These are phyloP conservation scores for Pisolithus tinctorius DNA, from an alignment of 768 basidiomycete species.

Conservation along the genomic window DNA sequence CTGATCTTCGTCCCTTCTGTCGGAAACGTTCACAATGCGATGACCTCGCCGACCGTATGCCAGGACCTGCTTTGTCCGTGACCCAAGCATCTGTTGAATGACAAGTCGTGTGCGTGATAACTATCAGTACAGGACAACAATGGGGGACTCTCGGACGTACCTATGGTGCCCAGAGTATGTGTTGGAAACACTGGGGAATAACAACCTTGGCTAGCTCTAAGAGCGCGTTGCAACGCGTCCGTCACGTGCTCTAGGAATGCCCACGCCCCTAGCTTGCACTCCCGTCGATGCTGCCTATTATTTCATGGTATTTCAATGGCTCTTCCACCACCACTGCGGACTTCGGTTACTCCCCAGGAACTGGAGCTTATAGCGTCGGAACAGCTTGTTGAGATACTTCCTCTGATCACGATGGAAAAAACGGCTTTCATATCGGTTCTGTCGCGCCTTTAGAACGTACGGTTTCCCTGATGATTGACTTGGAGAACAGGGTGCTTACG, in stretches of 20 bases:
- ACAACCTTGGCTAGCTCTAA: no score
- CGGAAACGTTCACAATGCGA: conserved; percentile 49
- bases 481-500: conserved; percentile 71
- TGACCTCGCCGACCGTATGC: conserved; percentile 59
- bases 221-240: not conserved
- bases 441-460: conserved; percentile 16
- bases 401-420: conserved; percentile 83
- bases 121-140: no score
- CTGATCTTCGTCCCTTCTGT: conserved; percentile 21
- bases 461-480: conserved; percentile 3
- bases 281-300: not conserved
- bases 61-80: conserved; percentile 58
- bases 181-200: no score
- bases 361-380: conserved; percentile 86
- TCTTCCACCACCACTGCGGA: conserved; percentile 62
- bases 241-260: conserved; percentile 16
- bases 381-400: conserved; percentile 78
- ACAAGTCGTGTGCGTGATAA: not conserved
- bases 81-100: conserved; percentile 42
- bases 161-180: no score
- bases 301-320: conserved; percentile 47
- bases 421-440: conserved; percentile 86
- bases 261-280: not conserved
- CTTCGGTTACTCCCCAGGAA: conserved; percentile 75
- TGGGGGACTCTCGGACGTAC: no score